Evolutionary conservation across 1,284 basidiomycete genomes (phyloP).

Genomic region (Pseudozyma sp.): DNA sequence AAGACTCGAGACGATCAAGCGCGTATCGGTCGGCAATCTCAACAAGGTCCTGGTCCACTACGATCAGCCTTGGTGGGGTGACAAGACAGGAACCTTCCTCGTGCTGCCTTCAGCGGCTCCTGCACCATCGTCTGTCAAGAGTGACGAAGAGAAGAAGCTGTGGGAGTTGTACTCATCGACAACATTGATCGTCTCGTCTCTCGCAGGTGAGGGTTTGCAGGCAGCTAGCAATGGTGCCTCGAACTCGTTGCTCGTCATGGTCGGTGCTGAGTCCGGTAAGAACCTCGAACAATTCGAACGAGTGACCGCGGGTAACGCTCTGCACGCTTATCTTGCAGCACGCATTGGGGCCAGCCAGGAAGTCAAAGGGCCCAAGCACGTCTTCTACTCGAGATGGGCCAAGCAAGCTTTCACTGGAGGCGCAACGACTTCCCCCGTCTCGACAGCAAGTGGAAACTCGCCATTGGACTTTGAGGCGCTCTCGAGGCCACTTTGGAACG

Average conservation of each 20-base stretch:
- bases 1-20: conserved; percentile 63
- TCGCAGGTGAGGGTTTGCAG: conserved; percentile 36
- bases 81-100: conserved; percentile 69
- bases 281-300: conserved; percentile 62
- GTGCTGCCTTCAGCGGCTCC: conserved; percentile 65
- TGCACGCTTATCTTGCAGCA: conserved; percentile 63
- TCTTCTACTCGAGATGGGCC: conserved; percentile 69
- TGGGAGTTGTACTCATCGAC: conserved; percentile 50
- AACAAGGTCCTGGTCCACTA: conserved; percentile 70
- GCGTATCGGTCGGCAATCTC: conserved; percentile 57
- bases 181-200: conserved; percentile 69
- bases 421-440: conserved; percentile 72
- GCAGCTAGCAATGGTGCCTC: conserved; percentile 48
- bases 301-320: conserved; percentile 54
- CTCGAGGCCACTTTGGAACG: conserved; percentile 70
- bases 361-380: conserved; percentile 33
- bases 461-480: conserved; percentile 72
- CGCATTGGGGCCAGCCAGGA: conserved; percentile 25
- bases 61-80: conserved; percentile 71
- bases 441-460: conserved; percentile 64
- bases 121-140: conserved; percentile 35
- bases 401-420: conserved; percentile 71
- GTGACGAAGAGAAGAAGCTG: conserved; percentile 30
- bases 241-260: conserved; percentile 70
- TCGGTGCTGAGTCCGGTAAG: conserved; percentile 65